Evolutionary conservation across 2,329 filamentous ascomycete genomes (phyloP).

Genomic region (Scedosporium aurantiacum): DNA sequence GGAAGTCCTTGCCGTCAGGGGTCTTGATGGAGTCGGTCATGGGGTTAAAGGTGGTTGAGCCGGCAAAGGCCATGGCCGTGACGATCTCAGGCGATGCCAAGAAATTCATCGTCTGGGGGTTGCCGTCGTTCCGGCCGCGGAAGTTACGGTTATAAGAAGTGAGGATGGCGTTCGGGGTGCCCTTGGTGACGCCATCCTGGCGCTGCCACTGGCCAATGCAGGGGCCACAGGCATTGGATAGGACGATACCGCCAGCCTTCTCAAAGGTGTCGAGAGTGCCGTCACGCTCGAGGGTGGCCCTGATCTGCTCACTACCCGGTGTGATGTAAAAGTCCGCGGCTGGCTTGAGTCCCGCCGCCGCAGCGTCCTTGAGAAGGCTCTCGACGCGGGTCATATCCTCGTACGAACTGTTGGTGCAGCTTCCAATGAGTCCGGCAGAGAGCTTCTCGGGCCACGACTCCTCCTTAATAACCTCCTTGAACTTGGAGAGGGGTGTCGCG

Average conservation of each 20-base stretch:
- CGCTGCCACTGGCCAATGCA: constrained; percentile 95
- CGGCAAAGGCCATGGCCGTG: constrained; percentile 89
- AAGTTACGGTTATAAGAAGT: constrained; percentile 99
- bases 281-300: constrained; percentile 84
- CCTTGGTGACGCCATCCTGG: constrained; percentile 74
- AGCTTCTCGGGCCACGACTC: constrained; percentile 87
- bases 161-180: constrained; percentile 84
- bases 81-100: constrained; percentile 93
- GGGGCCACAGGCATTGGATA: constrained; percentile 90
- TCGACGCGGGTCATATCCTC: constrained; percentile 97
- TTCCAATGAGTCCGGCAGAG: constrained; percentile 88
- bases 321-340: constrained; percentile 92
- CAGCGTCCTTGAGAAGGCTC: constrained; percentile 82
- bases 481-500: constrained; percentile 81
- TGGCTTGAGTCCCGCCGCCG: constrained; percentile 79
- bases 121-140: constrained; percentile 91
- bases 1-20: constrained; percentile 70
- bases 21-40: constrained; percentile 77
- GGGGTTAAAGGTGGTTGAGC: constrained; percentile 90
- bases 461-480: constrained; percentile 71
- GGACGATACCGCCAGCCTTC: constrained; percentile 73
- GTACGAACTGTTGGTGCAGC: constrained; percentile 98
- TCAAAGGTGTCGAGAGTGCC: constrained; percentile 78
- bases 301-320: constrained; percentile 91
- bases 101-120: constrained; percentile 97